Conservation (phyloP, 345 rosid species). For the Citrus sp. region DNA sequence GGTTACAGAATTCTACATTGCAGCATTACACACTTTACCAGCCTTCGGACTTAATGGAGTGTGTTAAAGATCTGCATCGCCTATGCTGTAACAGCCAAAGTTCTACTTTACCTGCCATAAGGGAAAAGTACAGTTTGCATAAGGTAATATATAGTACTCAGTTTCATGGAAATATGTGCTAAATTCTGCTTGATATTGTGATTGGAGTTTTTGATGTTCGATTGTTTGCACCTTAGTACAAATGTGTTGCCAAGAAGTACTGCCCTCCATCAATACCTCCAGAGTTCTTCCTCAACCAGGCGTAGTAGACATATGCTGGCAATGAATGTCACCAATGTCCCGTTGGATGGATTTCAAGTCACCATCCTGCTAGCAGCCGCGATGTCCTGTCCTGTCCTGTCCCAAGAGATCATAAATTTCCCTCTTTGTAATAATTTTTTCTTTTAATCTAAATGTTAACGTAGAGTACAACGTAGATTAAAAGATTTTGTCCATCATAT, state of each 20-base stretch:
- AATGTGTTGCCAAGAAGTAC: slow-evolving; percentile 76
- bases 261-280: slow-evolving; percentile 68
- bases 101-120: slow-evolving; percentile 62
- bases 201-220: neutral
- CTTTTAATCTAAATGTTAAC: neutral
- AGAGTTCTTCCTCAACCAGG: slow-evolving; percentile 53
- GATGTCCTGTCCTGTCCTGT: too few relatives aligned
- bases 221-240: slow-evolving; percentile 47
- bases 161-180: neutral
- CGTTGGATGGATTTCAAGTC: slow-evolving; percentile 22
- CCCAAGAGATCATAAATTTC: neutral
- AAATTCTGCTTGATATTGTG: neutral
- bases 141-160: slow-evolving; percentile 45
- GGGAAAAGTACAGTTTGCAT: slow-evolving; percentile 88
- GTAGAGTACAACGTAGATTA: neutral
- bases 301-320: neutral
- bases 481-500: neutral
- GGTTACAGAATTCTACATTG: slow-evolving; percentile 64
- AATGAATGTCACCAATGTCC: slow-evolving; percentile 22
- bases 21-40: slow-evolving; percentile 81
- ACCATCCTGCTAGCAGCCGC: neutral
- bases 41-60: slow-evolving; percentile 58
- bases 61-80: slow-evolving; percentile 69
- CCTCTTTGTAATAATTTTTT: neutral
- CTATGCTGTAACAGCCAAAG: slow-evolving; percentile 46